Percentiles rank a stretch among this genome's conserved stretches.
Conservation (phyloP, 106 monocot genomes). For the Acorus gramineus region DNA sequence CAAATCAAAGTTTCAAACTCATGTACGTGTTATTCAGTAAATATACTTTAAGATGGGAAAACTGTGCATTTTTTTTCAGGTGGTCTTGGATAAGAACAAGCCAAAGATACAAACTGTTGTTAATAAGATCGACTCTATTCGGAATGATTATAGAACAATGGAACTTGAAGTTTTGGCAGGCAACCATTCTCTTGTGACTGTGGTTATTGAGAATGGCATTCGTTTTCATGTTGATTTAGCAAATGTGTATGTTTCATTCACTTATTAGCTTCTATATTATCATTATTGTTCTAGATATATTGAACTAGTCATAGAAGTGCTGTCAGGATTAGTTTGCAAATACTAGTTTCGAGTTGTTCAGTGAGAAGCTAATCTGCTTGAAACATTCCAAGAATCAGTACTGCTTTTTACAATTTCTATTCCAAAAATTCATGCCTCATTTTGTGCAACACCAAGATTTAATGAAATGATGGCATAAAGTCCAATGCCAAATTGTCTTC, state of each 20-base stretch:
- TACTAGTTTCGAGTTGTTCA: no score
- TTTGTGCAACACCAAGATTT: no score
- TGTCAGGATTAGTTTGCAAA: no score
- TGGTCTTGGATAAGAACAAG: conserved; percentile 88
- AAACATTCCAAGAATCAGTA: no score
- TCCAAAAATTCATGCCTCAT: no score
- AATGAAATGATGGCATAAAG: no score
- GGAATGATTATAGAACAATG: conserved; percentile 94
- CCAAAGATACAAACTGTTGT: conserved; percentile 93
- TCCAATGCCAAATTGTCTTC: no score
- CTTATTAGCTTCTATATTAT: not conserved
- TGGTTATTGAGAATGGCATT: conserved; percentile 71
- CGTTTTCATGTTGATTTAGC: conserved; percentile 82
- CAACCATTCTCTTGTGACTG: conserved; percentile 83
- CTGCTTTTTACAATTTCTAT: no score
- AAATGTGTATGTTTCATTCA: conserved; percentile 45
- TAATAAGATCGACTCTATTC: conserved; percentile 84
- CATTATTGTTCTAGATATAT: no score
- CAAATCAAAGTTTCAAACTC: not conserved
- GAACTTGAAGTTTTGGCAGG: conserved; percentile 92
- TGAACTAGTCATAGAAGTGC: no score
- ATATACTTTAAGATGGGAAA: not conserved
- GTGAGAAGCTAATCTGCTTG: no score
- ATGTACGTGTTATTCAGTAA: not conserved
- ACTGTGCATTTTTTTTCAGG: conserved; percentile 35